Percentiles rank a stretch among this genome's conserved stretches.
phyloP scores from a whole-genome alignment of 2,329 filamentous ascomycete genomes.

The Aspergillus uvarum region DNA sequence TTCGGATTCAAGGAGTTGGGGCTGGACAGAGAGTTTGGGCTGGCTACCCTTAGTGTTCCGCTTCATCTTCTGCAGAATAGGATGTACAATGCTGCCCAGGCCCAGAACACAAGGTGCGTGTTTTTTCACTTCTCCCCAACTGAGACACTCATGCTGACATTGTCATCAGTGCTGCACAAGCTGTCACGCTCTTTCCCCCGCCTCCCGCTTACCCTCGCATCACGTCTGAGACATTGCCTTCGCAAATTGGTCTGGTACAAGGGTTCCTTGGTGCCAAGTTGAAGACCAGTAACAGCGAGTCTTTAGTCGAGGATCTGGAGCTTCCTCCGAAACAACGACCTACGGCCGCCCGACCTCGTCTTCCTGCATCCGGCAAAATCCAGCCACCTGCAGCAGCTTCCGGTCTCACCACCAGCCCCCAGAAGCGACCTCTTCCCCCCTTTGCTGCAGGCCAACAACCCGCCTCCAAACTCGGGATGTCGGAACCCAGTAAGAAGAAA shows the following conservation, averaged over 20 bases:
- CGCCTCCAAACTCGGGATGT: conserved; percentile 27
- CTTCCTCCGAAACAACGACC: conserved; percentile 83
- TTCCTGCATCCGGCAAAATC: conserved; percentile 50
- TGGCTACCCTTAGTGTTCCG: conserved; percentile 84
- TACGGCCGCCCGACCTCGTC: conserved; percentile 43
- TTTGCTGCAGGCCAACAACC: conserved; percentile 21
- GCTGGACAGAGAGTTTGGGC: conserved; percentile 84
- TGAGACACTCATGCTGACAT: conserved; percentile 14
- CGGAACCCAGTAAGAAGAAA: conserved; percentile 46
- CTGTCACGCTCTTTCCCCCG: conserved; percentile 58
- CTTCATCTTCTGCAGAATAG: conserved; percentile 90
- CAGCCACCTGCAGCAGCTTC: conserved; percentile 33
- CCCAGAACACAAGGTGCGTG: conserved; percentile 63
- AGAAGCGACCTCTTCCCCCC: conserved; percentile 41
- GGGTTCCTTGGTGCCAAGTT: conserved; percentile 91
- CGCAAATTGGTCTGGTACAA: conserved; percentile 82
- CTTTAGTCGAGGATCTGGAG: conserved; percentile 91
- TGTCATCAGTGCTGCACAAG: conserved; percentile 41
- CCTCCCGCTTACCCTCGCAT: conserved; percentile 75
- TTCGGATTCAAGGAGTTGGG: conserved; percentile 97
- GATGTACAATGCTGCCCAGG: conserved; percentile 80
- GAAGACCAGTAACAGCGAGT: conserved; percentile 76
- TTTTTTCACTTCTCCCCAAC: neutral
- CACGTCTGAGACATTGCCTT: conserved; percentile 71
- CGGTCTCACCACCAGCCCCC: conserved; percentile 38